phyloP scores from a whole-genome alignment of 2,329 filamentous ascomycete species.

The Ceratocystiopsis brevicomis region DNA sequence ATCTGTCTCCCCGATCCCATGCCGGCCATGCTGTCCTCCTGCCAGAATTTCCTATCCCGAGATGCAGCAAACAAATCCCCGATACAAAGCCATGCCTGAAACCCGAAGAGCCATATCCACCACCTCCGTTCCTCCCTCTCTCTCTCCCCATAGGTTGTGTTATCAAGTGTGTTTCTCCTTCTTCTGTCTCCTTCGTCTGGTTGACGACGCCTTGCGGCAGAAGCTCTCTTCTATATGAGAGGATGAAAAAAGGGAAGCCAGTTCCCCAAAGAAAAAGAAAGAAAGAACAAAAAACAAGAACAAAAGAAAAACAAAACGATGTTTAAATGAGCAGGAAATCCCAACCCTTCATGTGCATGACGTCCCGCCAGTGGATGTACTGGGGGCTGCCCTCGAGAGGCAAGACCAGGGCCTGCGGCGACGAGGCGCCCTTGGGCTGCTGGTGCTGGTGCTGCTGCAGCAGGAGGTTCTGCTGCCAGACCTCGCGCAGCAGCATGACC shows the following conservation, averaged over 20 bases:
- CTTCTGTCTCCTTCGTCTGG: slow-evolving; percentile 6
- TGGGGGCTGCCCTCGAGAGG: slow-evolving; percentile 24
- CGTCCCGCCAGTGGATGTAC: slow-evolving; percentile 83
- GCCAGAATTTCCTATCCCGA: too few relatives aligned
- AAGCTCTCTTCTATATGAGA: slow-evolving; percentile 2
- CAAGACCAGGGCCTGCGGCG: slow-evolving; percentile 18
- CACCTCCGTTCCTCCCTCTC: too few relatives aligned
- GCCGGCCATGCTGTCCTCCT: too few relatives aligned
- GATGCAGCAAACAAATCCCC: too few relatives aligned
- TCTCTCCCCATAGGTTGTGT: too few relatives aligned
- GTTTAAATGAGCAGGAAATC: slow-evolving; percentile 71
- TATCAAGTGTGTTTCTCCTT: slow-evolving; percentile 1
- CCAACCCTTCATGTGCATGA: slow-evolving; percentile 83
- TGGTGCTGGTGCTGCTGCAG: slow-evolving; percentile 9
- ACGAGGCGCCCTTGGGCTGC: slow-evolving; percentile 13
- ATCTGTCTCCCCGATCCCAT: too few relatives aligned
- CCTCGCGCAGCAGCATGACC: slow-evolving; percentile 56
- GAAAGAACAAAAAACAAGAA: slow-evolving; percentile 10
- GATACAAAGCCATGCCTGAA: too few relatives aligned
- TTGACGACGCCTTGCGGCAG: too few relatives aligned
- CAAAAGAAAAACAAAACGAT: neutral
- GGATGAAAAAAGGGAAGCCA: slow-evolving; percentile 1
- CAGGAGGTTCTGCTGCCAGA: slow-evolving; percentile 60
- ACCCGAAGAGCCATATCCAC: too few relatives aligned
- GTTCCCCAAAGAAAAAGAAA: slow-evolving; percentile 10